phyloP scores from a whole-genome alignment of 257 asterid genomes.

The Solanum ossicruentum region DNA sequence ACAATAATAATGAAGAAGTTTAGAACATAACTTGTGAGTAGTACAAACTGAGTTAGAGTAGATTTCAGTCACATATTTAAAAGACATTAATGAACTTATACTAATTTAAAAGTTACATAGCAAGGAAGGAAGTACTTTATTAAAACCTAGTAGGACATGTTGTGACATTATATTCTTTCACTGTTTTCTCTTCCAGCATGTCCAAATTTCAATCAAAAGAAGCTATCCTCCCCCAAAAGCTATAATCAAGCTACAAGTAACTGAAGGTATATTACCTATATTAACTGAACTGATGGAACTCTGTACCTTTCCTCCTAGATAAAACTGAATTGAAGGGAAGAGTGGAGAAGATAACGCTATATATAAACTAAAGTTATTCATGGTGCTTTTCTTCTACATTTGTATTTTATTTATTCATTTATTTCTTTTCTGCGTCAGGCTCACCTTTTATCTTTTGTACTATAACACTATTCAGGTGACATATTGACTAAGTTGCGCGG shows the following conservation, averaged over 20 bases:
- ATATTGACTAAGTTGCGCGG: neutral
- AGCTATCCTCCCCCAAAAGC: too few species aligned
- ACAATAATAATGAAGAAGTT: neutral
- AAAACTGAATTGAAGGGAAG: neutral
- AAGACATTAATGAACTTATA: neutral
- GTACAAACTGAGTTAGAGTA: neutral
- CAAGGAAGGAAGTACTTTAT: too few species aligned
- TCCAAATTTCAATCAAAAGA: too few species aligned
- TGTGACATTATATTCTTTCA: too few species aligned
- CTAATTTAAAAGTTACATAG: too few species aligned
- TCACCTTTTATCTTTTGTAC: neutral
- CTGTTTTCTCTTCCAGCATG: too few species aligned
- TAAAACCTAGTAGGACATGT: too few species aligned
- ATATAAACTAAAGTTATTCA: neutral
- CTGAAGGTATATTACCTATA: too few species aligned
- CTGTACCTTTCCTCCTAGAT: neutral
- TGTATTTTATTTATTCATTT: neutral
- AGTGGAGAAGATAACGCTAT: neutral
- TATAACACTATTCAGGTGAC: neutral
- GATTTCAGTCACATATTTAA: neutral
- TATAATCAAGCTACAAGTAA: too few species aligned
- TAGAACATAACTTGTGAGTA: neutral
- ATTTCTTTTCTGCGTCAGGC: neutral
- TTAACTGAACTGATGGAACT: neutral
- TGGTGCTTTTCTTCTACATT: neutral